Base-by-base conservation (phyloP, 257 asterid species). In the Solanum pinnatisectum region DNA sequence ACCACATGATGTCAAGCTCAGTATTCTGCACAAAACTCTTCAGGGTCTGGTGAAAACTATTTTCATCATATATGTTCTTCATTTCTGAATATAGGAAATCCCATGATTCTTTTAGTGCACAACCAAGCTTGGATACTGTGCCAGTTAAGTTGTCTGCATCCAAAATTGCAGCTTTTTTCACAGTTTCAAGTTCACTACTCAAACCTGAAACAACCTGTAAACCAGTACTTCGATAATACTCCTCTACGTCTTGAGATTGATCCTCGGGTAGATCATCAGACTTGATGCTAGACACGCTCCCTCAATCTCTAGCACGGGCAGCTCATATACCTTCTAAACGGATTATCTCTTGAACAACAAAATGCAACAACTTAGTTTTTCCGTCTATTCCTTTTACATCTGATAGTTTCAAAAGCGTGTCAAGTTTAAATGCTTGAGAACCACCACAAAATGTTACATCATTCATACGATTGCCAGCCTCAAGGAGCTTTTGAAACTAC, bases 401-500 rank as follows among this genome's bases (percentile, higher is more conserved):
- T 9, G 98, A 87, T 82, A 95, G 89, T 88, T 96, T 96, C 70
- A 96, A 89, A 65, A 96, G 98, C 0, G 99, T 96, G 82, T 95
- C 98, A 16, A 96, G 98, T 86, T 95, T 96, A 88, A 96, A 96
- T 60, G 99, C 99, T 90, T 95, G 97, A 67, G 99, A 98, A 52
- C 98, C 95, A 7, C 99, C 99, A 27, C 96, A 97, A 90, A 93
- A 96, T 32, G 99, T 96, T 84, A 98, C 99, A 42, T 93, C 94
- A 49, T 96, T 96, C 99, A 96, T 95, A 73, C 99, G 98, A 83
- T 96, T 96, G 59, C 98, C 98, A 2, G 99, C 99, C 91, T 96
- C 98, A 18, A 96, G 94, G 88, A 96, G 98, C 88, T 95, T 96
- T 85, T 94, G 93, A 89, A 96, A 96, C 81, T 95, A 91, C 85